Conservation (phyloP, 345 rosid genomes). For the Lumnitzera littorea region DNA sequence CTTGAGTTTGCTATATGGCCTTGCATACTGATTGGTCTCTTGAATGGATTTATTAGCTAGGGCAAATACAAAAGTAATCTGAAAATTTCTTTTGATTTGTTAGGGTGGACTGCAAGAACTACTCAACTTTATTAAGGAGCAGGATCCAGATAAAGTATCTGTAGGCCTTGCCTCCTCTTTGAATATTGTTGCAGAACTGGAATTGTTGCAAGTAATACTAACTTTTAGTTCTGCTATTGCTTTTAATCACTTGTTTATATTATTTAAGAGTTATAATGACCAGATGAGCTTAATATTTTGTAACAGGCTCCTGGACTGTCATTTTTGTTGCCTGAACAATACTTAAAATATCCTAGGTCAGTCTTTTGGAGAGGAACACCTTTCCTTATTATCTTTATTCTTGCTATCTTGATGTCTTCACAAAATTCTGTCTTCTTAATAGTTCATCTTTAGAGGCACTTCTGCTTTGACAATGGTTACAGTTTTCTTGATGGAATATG, state of each 20-base stretch:
- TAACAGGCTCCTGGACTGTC: constrained; percentile 93
- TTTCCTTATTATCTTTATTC: no score
- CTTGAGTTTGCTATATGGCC: neutral
- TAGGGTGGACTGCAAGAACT: constrained; percentile 88
- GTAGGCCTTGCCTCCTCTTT: constrained; percentile 74
- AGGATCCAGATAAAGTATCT: constrained; percentile 91
- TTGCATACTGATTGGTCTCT: no score
- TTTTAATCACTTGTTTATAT: neutral
- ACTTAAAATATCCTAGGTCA: constrained; percentile 81
- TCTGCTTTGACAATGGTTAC: no score
- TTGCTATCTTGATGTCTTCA: no score
- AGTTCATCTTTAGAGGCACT: no score
- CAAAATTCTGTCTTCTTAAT: no score
- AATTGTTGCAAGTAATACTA: constrained; percentile 68
- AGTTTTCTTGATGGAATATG: no score
- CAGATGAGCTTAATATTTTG: constrained; percentile 14
- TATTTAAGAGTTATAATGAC: neutral
- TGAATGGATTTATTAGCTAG: neutral
- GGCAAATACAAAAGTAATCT: constrained; percentile 5
- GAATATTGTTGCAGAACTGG: constrained; percentile 78
- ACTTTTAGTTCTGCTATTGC: neutral
- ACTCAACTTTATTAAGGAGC: constrained; percentile 58
- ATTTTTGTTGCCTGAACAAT: constrained; percentile 81
- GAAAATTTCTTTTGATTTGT: constrained; percentile 10
- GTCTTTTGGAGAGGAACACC: constrained; percentile 7